Evolutionary conservation across 345 rosid species (phyloP).

Genomic region (Euclidium syriacum): DNA sequence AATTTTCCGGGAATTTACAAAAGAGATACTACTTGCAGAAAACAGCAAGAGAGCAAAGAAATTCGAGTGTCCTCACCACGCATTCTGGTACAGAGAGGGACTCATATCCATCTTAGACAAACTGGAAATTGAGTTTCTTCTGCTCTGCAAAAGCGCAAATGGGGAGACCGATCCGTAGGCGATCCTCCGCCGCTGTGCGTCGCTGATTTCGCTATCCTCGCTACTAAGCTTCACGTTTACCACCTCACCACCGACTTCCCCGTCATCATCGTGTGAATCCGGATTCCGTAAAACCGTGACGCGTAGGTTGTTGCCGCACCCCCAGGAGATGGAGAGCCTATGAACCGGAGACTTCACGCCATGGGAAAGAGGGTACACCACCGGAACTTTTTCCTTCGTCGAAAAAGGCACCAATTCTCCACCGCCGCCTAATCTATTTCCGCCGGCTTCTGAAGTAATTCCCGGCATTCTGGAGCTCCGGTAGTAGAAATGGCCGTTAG

Average conservation of each 20-base stretch:
- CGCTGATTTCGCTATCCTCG: conserved; percentile 60
- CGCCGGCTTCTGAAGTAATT: conserved; percentile 25
- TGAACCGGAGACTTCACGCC: conserved; percentile 61
- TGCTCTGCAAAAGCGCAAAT: conserved; percentile 80
- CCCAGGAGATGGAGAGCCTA: conserved; percentile 79
- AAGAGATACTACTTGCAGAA: neutral
- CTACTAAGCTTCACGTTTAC: conserved; percentile 59
- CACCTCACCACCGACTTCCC: conserved; percentile 52
- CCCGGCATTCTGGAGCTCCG: conserved; percentile 53
- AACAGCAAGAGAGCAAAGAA: neutral
- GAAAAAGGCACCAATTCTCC: conserved; percentile 27
- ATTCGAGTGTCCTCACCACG: conserved; percentile 51
- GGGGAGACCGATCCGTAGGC: conserved; percentile 86
- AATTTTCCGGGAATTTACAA: neutral
- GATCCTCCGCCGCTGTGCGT: conserved; percentile 71
- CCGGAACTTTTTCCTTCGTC: conserved; percentile 27
- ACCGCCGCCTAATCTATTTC: neutral
- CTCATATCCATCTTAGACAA: conserved; percentile 51
- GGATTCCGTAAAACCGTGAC: conserved; percentile 51
- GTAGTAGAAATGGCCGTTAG: conserved; percentile 21
- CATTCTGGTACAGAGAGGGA: conserved; percentile 53
- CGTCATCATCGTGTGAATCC: conserved; percentile 20
- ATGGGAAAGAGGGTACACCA: conserved; percentile 54
- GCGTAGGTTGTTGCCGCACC: conserved; percentile 76
- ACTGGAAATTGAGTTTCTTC: conserved; percentile 52